Base-by-base conservation (phyloP, 805 yeast species). In the Torulaspora franciscae region DNA sequence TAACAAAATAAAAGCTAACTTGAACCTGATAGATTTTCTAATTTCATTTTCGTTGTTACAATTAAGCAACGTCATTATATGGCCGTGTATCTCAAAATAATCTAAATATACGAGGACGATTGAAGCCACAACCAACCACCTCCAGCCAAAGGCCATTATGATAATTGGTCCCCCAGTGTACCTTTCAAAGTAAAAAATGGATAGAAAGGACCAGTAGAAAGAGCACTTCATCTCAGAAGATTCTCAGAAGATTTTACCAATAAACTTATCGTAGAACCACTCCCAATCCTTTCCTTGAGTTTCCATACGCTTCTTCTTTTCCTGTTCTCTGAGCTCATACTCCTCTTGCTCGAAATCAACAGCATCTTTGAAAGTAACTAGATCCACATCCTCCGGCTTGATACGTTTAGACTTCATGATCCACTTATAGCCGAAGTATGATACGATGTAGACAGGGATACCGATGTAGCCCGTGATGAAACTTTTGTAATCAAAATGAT, bases 401-500 rank as follows among this genome's bases (percentile, higher is more conserved):
- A 76, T 70, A 24, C 71, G 47, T 54, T 70, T 72, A 27, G 84
- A 71, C 61, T 73, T 79, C 60, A 65, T 66, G 50, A 67, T 52
- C 30, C 80, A n/a, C 67, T 83, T 83, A 71, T 78, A 81, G 5
- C 85, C 87, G 49, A 74, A 55, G 51, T 68, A 74, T 47, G 75
- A 69, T 38, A 77, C 67, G 28, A 80, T 32, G 55, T 73, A 84
- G 8, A 83, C 80, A 5, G 66, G 66, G 38, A 84, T 73, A 25
- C 85, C 85, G 56, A 85, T 81, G 66, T 85, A 84, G 36, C 90
- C 89, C 27, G 91, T 83, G 58, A 85, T 81, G 59, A 85, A 85
- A 14, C 71, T 71, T 64, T 79, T 77, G 67, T 80, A 80, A 51
- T 76, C 75, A 61, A 84, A 81, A 11, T 63, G 66, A 46, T 76